Base-by-base conservation (phyloP, 2,329 filamentous ascomycete species). In the Aspergillus fijiensis region DNA sequence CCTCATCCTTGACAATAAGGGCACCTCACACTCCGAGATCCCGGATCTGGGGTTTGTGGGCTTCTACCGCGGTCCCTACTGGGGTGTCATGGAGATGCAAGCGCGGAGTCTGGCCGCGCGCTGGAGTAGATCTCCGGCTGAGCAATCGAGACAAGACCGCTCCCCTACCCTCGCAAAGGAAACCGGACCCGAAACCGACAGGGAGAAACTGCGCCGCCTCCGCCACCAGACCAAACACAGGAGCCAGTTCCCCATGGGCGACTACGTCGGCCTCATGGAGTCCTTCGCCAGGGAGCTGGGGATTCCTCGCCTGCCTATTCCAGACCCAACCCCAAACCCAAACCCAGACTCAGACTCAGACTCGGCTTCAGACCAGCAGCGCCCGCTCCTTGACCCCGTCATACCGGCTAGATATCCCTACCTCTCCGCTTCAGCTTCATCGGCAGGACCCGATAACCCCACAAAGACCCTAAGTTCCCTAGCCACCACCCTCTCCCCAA, bases 21-120 rank as follows among this genome's bases (percentile, higher is more conserved):
- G 84, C 1, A 87, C 87, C 0, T 79, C 87, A 58, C 85, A 88
- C 60, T 82, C 83, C 0, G 76, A 80, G 0, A 74, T 92, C 0
- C 83, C 87, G 0, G 84, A 84, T 5, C 76, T 95, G 0, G 90
- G 89, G 0, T 93, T 95, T 67, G 87, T 95, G 1, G 91, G 91
- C 0, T 92, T 92, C 74, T 96, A 96, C 70, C 84, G 91, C 62
- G 89, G 89, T 0, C 90, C 91, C 0, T 95, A 91, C 72, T 96
- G 91, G 91, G 89, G 89, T 1, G 87, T 92, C 0, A 92, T 94
- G 83, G 91, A 95, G 73, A 90, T 92, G 88, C 91, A 96, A 75
- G 88, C 91, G 2, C 84, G 89, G 1, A 83, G 90, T 62, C 77
- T 93, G 5, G 81, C 87, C 0, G 74, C 82, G 12, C 72, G 85